Evolutionary conservation across 192 early-diverging fungal genomes (phyloP).

Genomic region (Paraglomus occultum): DNA sequence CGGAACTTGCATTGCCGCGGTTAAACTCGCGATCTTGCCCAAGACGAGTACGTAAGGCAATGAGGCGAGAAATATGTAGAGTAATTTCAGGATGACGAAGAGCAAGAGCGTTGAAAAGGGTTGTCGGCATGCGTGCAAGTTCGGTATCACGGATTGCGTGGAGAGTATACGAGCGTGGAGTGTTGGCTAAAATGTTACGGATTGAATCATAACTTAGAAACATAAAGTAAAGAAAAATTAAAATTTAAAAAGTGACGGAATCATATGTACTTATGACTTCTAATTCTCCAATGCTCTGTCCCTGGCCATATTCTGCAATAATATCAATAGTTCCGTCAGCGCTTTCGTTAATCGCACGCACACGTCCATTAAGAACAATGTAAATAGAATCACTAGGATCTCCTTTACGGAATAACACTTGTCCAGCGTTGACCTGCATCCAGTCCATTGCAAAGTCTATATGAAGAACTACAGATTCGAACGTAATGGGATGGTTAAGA

Average conservation of each 20-base stretch:
- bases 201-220: background rate
- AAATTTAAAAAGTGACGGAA: constrained; percentile 27
- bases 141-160: constrained; percentile 98
- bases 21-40: constrained; percentile 41
- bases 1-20: constrained; percentile 29
- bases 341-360: constrained; percentile 79
- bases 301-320: constrained; percentile 89
- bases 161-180: constrained; percentile 75
- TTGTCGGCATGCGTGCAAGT: constrained; percentile 92
- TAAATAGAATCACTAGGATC: constrained; percentile 87
- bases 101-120: constrained; percentile 91
- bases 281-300: constrained; percentile 93
- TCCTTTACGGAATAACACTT: constrained; percentile 87
- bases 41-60: constrained; percentile 67
- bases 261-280: constrained; percentile 76
- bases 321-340: constrained; percentile 72
- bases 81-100: constrained; percentile 87
- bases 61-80: constrained; percentile 84
- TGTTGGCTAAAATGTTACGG: constrained; percentile 37
- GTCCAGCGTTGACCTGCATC: constrained; percentile 91
- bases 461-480: constrained; percentile 51
- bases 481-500: background rate
- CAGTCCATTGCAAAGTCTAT: constrained; percentile 90
- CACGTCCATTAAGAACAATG: constrained; percentile 90
- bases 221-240: background rate